A percentile compares a stretch with the other conserved stretches of the same genome.
Evolutionary conservation across 768 basidiomycete genomes (phyloP).

Genomic region (Pisolithus albus): DNA sequence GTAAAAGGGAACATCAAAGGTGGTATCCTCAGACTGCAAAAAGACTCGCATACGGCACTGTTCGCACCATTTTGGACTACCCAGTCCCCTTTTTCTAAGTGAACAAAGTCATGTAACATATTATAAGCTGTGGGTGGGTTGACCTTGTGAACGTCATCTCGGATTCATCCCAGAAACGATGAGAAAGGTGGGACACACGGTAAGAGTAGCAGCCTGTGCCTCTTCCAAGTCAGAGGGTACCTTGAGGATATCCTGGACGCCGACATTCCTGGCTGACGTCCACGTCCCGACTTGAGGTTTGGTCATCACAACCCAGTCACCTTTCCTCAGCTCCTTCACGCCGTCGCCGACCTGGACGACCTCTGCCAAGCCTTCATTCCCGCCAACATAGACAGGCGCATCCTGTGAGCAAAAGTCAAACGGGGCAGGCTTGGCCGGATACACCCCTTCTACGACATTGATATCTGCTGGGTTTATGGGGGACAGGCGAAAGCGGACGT

Average conservation of each 20-base stretch:
- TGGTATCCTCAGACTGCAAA: background rate
- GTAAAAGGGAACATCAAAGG: conserved; percentile 5
- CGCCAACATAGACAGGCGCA: conserved; percentile 50
- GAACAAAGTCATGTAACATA: conserved; percentile 68
- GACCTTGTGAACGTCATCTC: conserved; percentile 36
- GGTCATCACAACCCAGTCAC: conserved; percentile 72
- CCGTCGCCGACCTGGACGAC: conserved; percentile 55
- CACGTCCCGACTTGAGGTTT: conserved; percentile 73
- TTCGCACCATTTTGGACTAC: conserved; percentile 84
- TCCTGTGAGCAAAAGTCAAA: conserved; percentile 29
- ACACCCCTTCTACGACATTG: conserved; percentile 79
- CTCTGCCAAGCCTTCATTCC: conserved; percentile 72
- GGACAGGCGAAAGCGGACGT: conserved; percentile 60
- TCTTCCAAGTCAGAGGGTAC: conserved; percentile 50
- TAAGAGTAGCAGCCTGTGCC: conserved; percentile 69
- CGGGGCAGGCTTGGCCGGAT: conserved; percentile 54
- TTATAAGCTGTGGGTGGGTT: conserved; percentile 82
- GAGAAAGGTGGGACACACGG: conserved; percentile 35
- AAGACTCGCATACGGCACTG: conserved; percentile 53
- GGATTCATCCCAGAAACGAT: background rate
- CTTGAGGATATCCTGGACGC: conserved; percentile 50
- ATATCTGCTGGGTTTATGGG: conserved; percentile 81
- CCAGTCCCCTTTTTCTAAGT: conserved; percentile 65
- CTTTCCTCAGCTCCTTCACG: conserved; percentile 40
- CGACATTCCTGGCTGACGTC: conserved; percentile 51